Percentiles rank a stretch among this genome's conserved stretches.
Conservation (phyloP, 257 asterid species). For the Gardenia jasminoides region DNA sequence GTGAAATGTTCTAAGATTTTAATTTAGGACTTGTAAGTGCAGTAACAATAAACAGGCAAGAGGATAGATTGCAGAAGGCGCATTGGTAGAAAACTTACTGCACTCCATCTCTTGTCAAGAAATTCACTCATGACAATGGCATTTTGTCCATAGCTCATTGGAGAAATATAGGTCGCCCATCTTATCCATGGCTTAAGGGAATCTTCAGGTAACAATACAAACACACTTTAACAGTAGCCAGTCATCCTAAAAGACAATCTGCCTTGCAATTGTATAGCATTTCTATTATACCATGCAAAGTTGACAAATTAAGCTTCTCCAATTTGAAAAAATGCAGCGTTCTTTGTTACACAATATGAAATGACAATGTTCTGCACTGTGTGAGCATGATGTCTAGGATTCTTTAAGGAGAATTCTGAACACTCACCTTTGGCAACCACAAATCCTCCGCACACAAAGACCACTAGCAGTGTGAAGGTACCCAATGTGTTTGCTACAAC, state of each 20-base stretch:
- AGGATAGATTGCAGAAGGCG: neutral
- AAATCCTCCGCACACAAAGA: conserved; percentile 90
- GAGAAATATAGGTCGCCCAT: conserved; percentile 79
- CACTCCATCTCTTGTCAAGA: conserved; percentile 77
- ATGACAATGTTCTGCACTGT: neutral
- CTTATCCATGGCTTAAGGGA: conserved; percentile 77
- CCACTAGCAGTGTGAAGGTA: conserved; percentile 74
- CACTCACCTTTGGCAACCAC: conserved; percentile 74
- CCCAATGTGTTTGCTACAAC: conserved; percentile 78
- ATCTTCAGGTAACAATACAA: conserved; percentile 35
- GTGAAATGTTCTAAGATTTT: neutral
- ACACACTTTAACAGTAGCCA: neutral
- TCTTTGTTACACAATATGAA: neutral
- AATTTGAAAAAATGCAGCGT: neutral
- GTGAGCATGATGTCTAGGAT: neutral
- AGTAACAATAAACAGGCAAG: neutral
- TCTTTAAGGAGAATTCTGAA: conserved; percentile 35
- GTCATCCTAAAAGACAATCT: neutral
- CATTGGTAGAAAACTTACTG: conserved; percentile 43
- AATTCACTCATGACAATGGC: conserved; percentile 83
- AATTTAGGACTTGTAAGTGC: conserved; percentile 1
- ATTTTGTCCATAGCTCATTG: conserved; percentile 87
- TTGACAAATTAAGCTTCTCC: neutral
- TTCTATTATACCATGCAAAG: neutral
- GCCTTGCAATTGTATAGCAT: neutral